Base-by-base conservation (phyloP, 2,329 filamentous ascomycete species). In the Pseudomassariella vexata region DNA sequence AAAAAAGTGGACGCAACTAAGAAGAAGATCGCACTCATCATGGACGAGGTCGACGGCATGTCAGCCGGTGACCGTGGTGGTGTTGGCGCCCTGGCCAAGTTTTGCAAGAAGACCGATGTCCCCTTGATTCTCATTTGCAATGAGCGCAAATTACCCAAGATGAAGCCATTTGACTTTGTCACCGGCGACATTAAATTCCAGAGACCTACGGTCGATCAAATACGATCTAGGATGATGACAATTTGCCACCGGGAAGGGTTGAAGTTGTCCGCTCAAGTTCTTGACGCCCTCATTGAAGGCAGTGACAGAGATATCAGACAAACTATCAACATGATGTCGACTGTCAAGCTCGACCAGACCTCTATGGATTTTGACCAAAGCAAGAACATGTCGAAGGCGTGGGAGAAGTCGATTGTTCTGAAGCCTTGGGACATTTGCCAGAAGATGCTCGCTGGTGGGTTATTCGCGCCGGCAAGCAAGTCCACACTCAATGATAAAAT, bases 11-110 rank as follows among this genome's bases (percentile, higher is more conserved):
- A 95, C 26, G 62, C 67, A 5, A 70, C 70, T 11, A 96, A 92
- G 66, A 94, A 94, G 66, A 95, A 95, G 47, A 79, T 96, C 20
- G 86, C 95, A 5, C 66, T 98, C 29, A 87, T 98, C 61, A 96
- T 98, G 92, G 92, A 98, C 48, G 92, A 98, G 60, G 92, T 98
- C 5, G 92, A 98, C 50, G 92, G 92, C 32, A 96, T 98, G 92
- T 96, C 90, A 39, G 89, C 87, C 21, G 92, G 92, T 53, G 92
- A 98, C 55, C 82, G 92, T 39, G 92, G 92, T 44, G 92, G 92
- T 57, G 92, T 98, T 28, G 92, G 89, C 30, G 92, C 92, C 19
- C 70, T 98, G 35, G 90, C 92, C 35, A 87, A 92, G 37, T 83
- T 95, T 33, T 95, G 90, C 70, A 95, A 85, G 64, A 95, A 94